A percentile compares a stretch with the other conserved stretches of the same genome.
These are phyloP conservation scores for Fusarium sarcochroum DNA, from an alignment of 2,329 filamentous ascomycete genomes.

Conservation along the genomic window DNA sequence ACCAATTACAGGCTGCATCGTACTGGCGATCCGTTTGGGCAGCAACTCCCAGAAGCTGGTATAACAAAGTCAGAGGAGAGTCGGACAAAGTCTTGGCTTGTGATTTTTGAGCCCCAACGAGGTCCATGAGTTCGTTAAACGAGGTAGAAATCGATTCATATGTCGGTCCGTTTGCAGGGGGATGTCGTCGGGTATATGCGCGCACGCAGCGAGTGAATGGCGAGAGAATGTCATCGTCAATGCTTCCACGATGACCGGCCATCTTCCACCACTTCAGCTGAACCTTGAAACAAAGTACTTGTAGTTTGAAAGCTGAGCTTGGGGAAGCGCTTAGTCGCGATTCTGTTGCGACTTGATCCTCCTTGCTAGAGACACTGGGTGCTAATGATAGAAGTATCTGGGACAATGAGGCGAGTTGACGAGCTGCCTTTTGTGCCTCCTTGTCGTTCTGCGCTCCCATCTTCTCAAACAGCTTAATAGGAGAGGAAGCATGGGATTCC, in stretches of 20 bases:
- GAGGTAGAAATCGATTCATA: constrained; percentile 54
- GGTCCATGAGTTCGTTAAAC: constrained; percentile 51
- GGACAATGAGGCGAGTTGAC: constrained; percentile 76
- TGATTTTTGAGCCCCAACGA: constrained; percentile 54
- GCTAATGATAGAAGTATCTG: constrained; percentile 75
- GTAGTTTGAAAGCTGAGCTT: constrained; percentile 71
- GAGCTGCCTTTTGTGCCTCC: constrained; percentile 70
- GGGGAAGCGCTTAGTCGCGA: constrained; percentile 69
- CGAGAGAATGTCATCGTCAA: constrained; percentile 74
- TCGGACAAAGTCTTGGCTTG: constrained; percentile 55
- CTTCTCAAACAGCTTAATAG: constrained; percentile 68
- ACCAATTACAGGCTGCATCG: constrained; percentile 70
- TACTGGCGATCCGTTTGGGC: constrained; percentile 61
- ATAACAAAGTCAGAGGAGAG: constrained; percentile 62
- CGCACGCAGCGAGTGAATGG: constrained; percentile 75
- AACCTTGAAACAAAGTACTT: constrained; percentile 72
- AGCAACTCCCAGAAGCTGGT: constrained; percentile 67
- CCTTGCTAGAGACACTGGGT: constrained; percentile 74
- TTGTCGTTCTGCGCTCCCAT: constrained; percentile 60
- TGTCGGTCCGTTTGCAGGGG: constrained; percentile 55
- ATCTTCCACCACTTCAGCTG: constrained; percentile 77
- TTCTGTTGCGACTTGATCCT: constrained; percentile 70
- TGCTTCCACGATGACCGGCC: constrained; percentile 70
- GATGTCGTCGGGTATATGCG: constrained; percentile 70
- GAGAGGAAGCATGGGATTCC: constrained; percentile 68